These are phyloP conservation scores for Lactarius hatsudake DNA, from an alignment of 768 basidiomycete species.

Conservation along the genomic window DNA sequence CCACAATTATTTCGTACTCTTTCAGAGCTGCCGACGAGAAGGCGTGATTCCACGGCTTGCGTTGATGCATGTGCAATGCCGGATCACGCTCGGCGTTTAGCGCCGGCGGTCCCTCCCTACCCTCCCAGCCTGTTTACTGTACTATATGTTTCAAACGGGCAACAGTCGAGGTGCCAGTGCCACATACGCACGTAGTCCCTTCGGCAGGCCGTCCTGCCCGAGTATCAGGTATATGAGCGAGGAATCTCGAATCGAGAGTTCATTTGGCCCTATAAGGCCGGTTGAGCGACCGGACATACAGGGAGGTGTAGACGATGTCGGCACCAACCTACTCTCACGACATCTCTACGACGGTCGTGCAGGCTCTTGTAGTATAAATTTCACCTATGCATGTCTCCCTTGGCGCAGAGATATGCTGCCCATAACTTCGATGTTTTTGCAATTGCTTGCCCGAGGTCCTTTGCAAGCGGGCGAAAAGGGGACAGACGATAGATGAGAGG, in stretches of 20 bases:
- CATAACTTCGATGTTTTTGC: no score
- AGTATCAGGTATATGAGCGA: constrained; percentile 36
- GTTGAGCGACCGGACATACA: background rate
- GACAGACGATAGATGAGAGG: no score
- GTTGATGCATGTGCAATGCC: constrained; percentile 43
- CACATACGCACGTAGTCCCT: constrained; percentile 37
- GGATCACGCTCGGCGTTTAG: constrained; percentile 40
- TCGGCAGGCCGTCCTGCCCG: constrained; percentile 42
- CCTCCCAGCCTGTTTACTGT: constrained; percentile 30
- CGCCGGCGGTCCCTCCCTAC: constrained; percentile 33
- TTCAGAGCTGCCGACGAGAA: constrained; percentile 46
- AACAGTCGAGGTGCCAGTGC: background rate
- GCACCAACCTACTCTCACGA: no score
- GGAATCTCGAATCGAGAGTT: constrained; percentile 32
- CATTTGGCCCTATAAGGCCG: constrained; percentile 28
- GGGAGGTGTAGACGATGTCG: no score
- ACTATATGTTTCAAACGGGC: constrained; percentile 45
- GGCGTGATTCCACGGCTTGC: constrained; percentile 49
- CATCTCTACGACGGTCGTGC: no score
- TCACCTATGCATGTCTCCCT: no score
- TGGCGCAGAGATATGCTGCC: no score
- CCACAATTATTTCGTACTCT: constrained; percentile 44
- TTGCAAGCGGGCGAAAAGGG: no score
- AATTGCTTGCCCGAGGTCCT: no score
- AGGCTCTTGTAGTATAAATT: no score